Conservation (phyloP, 1,284 basidiomycete genomes). For the Fomitopsis palustris region DNA sequence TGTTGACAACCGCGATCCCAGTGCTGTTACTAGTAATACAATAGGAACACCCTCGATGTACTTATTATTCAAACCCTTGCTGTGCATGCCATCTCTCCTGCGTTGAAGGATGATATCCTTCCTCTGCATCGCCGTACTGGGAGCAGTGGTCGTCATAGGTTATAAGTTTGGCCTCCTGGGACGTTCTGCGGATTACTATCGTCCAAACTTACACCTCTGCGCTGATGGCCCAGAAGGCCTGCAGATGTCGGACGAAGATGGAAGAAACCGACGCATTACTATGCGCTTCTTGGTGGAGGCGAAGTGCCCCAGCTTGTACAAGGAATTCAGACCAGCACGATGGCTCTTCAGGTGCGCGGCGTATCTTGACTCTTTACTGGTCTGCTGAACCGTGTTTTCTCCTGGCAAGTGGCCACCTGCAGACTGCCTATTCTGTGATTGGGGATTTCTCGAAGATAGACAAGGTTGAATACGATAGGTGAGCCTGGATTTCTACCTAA, state of each 20-base stretch:
- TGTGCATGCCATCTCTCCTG: too few species aligned
- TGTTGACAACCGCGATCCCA: too few species aligned
- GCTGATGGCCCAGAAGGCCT: not conserved
- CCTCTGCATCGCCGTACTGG: too few species aligned
- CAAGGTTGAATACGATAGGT: slow-evolving; percentile 69
- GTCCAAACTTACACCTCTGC: not conserved
- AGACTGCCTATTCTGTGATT: slow-evolving; percentile 65
- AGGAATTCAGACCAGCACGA: slow-evolving; percentile 58
- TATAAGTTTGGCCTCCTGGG: too few species aligned
- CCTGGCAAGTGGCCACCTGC: slow-evolving; percentile 58
- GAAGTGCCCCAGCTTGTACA: slow-evolving; percentile 55
- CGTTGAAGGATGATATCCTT: too few species aligned
- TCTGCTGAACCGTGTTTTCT: slow-evolving; percentile 7
- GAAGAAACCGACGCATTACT: not conserved
- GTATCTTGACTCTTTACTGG: not conserved
- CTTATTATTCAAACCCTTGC: too few species aligned
- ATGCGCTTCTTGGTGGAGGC: slow-evolving; percentile 41
- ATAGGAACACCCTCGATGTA: too few species aligned
- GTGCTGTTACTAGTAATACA: too few species aligned
- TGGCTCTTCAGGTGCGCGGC: slow-evolving; percentile 43
- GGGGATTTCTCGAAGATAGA: slow-evolving; percentile 76
- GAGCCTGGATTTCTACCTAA: too few species aligned
- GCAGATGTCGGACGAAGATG: not conserved
- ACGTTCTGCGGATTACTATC: not conserved
- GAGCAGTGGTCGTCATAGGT: too few species aligned